Conservation (phyloP, 257 asterid species). For the Parsonsia alboflavescens region DNA sequence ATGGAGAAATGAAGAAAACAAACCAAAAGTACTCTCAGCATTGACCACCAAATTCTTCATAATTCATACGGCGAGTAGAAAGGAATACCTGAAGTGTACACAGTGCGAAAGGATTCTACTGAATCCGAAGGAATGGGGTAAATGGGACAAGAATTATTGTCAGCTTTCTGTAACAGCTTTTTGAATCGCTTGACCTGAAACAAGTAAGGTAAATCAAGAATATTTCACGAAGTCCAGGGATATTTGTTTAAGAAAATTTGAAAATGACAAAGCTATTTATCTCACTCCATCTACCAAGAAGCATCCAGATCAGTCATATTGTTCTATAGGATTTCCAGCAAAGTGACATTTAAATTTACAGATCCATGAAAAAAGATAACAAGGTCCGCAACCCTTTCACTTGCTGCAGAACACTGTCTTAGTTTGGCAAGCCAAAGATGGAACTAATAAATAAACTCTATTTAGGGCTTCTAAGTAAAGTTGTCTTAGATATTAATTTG, state of each 20-base stretch:
- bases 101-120: slow-evolving; percentile 47
- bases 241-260: neutral
- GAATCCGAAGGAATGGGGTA: slow-evolving; percentile 53
- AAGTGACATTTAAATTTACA: neutral
- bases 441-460: neutral
- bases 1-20: too few relatives aligned
- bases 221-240: neutral
- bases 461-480: neutral
- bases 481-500: neutral
- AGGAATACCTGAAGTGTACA: slow-evolving; percentile 47
- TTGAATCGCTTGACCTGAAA: slow-evolving; percentile 63
- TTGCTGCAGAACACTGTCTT: neutral
- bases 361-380: neutral
- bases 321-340: neutral
- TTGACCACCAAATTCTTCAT: neutral
- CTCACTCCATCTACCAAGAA: neutral
- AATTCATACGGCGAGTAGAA: neutral
- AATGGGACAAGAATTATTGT: slow-evolving; percentile 50
- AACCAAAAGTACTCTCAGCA: neutral
- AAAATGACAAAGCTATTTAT: neutral
- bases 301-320: neutral
- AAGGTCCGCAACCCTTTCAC: neutral
- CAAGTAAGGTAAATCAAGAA: slow-evolving; percentile 9
- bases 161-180: slow-evolving; percentile 63
- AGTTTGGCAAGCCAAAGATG: neutral